These are phyloP conservation scores for Endoconidiophora polonica DNA, from an alignment of 2,329 filamentous ascomycete genomes.

Conservation along the genomic window DNA sequence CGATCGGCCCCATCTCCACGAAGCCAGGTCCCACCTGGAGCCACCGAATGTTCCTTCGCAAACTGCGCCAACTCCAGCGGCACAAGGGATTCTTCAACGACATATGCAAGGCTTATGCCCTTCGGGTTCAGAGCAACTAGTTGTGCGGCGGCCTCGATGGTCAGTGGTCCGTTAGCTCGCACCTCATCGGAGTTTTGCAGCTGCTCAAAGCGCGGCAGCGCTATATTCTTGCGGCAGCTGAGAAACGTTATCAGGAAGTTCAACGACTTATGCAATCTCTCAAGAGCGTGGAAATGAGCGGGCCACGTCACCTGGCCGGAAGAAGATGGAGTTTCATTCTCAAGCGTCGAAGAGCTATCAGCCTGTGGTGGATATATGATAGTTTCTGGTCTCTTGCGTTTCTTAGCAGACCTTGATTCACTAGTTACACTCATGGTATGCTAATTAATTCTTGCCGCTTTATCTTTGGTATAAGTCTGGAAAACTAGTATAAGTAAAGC, in stretches of 20 bases:
- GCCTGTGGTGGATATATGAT: too few species aligned
- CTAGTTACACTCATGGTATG: too few species aligned
- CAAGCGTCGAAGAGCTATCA: too few species aligned
- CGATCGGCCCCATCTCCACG: constrained; percentile 1
- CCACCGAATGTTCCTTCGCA: neutral
- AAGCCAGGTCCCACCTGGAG: constrained; percentile 1
- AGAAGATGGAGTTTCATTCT: too few species aligned
- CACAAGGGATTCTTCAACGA: constrained; percentile 70
- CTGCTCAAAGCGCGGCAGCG: constrained; percentile 70
- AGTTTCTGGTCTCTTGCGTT: too few species aligned
- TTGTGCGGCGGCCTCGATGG: constrained; percentile 63
- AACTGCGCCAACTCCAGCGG: constrained; percentile 39
- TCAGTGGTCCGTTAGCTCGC: constrained; percentile 41
- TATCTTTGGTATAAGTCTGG: too few species aligned
- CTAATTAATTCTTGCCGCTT: too few species aligned
- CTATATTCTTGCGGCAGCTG: constrained; percentile 77
- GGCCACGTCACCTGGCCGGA: constrained; percentile 42
- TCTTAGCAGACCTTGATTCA: too few species aligned
- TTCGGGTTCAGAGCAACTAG: constrained; percentile 64
- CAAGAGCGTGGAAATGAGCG: constrained; percentile 51
- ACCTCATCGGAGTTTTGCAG: constrained; percentile 71
- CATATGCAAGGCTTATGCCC: constrained; percentile 68
- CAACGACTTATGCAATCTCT: constrained; percentile 64
- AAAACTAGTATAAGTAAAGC: too few species aligned
- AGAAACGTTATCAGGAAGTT: constrained; percentile 94